Evolutionary conservation across 177 flowering plant genomes (phyloP), one percentile per base, ranked within the genome.

Genomic region (Vitis hybrid): DNA sequence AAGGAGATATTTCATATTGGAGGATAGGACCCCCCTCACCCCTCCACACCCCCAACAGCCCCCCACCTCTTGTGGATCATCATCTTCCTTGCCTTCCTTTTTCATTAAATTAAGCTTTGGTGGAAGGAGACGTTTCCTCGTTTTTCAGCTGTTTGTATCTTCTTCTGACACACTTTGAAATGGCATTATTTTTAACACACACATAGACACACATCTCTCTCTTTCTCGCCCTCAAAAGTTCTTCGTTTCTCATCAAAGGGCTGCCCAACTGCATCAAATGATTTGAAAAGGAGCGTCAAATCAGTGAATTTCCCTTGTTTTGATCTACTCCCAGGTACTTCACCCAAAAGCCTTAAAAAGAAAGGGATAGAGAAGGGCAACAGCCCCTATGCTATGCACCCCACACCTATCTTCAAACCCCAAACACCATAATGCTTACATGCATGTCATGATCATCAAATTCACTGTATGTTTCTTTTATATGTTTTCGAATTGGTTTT

Each of bases 101-200:
- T 63, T 7, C 54, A 63, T 26, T 15, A 20, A 13, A 59, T 52
- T 19, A 71, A 73, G 64, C 71, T 71, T 56, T 67, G 68, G 69
- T 61, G 71, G 93, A 88, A 83, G 86, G 64, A 80, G 93, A 91
- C 97, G 86, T 87, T 89, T 84, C 97, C 97, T 91, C 90, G 91
- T 88, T 86, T 83, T 86, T 88, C 89, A 80, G 78, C 86, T 81
- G 86, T 82, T 80, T 81, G 80, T 82, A 70, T 86, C 85, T 79
- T 83, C 85, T 78, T 83, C 85, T 78, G 87, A 83, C 86, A 77
- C 79, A 71, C 72, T 61, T 73, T 67, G 64, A 65, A 71, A 60
- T 61, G 15, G 58, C 63, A 20, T 54, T 72, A 69, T 61, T n/a
- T 22, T 55, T 50, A 29, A 31, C 22, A 59, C 57, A 54, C 48